Evolutionary conservation across 805 yeast species (phyloP), one percentile per base, ranked within the genome.

Genomic region (Wickerhamomyces hampshirensis): DNA sequence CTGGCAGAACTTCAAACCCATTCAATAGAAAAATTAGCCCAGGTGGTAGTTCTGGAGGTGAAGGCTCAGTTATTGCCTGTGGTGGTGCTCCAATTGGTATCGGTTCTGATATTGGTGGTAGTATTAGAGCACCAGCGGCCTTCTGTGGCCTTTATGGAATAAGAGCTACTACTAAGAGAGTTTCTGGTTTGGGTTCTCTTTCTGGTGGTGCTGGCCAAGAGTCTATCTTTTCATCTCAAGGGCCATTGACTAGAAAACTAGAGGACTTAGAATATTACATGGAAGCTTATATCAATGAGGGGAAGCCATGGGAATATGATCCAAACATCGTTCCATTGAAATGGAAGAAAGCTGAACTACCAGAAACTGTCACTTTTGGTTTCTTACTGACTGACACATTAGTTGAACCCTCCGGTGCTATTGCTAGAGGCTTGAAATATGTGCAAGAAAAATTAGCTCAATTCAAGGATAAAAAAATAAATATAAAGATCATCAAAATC

Each of bases 41-140:
- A 2, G 87, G 87, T 42, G 87, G 87, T 14, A 75, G 83, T 1
- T 75, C 83, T 9, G 84, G 86, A 37, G 87, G 87, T 44, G 85
- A 79, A 50, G 80, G 84, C 41, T 78, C 83, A 1, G 60, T 75
- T 39, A 73, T 77, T 37, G 74, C 74, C 2, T 61, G 73, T 46
- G 71, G 70, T 35, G 80, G 75, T 3, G 74, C 83, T 19, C 71
- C 75, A 1, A 47, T 80, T 30, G 89, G 83, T 18, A 63, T 76
- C 32, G 86, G 86, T 23, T 73, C 82, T 18, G 87, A 80, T 52
- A 80, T 80, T 42, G 87, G 87, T 39, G 87, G 87, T 3, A 73
- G 80, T 11, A 73, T 81, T 38, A 68, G 87, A 48, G 74, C 68
- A 7, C 87, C 87, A 5, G 81, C 84, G 23, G 84, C 83, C 0